phyloP scores from a whole-genome alignment of 2,329 filamentous ascomycete species.

The Uncinocarpus reesii region DNA sequence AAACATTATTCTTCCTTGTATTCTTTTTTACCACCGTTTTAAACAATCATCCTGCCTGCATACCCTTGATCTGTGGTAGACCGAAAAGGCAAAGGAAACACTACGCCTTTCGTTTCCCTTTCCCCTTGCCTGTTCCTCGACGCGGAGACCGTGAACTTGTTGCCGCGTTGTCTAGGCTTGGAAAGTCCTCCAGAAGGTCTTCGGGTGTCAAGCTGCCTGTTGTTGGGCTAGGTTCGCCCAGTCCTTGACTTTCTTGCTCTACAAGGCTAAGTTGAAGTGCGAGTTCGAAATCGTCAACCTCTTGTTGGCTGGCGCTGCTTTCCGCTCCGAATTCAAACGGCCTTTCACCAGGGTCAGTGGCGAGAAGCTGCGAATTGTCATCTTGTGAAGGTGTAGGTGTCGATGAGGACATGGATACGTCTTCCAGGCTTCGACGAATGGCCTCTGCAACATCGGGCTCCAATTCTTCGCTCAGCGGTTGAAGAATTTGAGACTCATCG shows the following conservation, averaged over 20 bases:
- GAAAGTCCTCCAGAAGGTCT: constrained; percentile 3
- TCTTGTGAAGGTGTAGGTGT: constrained; percentile 31
- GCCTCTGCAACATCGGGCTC: constrained; percentile 54
- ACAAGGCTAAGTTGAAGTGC: constrained; percentile 53
- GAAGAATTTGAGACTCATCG: neutral
- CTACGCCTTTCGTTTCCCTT: constrained; percentile 28
- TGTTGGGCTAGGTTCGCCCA: neutral
- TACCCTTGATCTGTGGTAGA: no score
- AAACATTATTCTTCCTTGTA: no score
- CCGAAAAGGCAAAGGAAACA: no score
- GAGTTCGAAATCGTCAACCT: constrained; percentile 51
- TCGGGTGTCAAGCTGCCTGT: neutral
- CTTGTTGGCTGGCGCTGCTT: constrained; percentile 34
- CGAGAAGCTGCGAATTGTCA: constrained; percentile 16
- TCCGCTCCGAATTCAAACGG: constrained; percentile 22
- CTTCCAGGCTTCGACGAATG: constrained; percentile 44
- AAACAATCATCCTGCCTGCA: no score
- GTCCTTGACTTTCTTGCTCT: constrained; percentile 37
- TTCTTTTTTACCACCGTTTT: no score
- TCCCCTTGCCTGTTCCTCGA: constrained; percentile 20
- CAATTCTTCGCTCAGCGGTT: constrained; percentile 38
- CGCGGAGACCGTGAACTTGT: constrained; percentile 14
- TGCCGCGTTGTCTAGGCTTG: constrained; percentile 28
- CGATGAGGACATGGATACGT: constrained; percentile 16
- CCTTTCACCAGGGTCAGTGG: neutral